phyloP scores from a whole-genome alignment of 1,139 yeast genomes.

The Kazachstania sp. region DNA sequence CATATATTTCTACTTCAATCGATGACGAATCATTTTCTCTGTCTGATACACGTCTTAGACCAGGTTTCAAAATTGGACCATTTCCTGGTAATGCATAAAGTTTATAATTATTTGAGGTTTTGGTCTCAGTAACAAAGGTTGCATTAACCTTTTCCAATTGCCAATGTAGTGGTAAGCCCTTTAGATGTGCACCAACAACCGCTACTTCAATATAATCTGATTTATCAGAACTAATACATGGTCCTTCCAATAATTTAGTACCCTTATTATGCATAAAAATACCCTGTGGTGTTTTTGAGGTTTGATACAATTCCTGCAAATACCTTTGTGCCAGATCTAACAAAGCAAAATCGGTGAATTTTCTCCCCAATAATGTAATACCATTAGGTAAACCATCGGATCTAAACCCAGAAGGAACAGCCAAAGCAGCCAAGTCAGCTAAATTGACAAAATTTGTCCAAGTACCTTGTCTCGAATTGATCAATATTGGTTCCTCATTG shows the following conservation, averaged over 20 bases:
- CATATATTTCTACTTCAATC: conserved; percentile 72
- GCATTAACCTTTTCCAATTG: conserved; percentile 84
- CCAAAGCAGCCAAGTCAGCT: conserved; percentile 86
- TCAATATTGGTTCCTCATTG: conserved; percentile 64
- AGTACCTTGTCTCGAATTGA: conserved; percentile 88
- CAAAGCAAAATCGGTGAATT: conserved; percentile 82
- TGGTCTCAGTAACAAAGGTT: conserved; percentile 53
- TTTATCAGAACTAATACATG: conserved; percentile 31
- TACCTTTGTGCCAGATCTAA: conserved; percentile 72
- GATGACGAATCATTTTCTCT: conserved; percentile 41
- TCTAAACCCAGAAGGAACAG: conserved; percentile 83
- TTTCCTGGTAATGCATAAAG: conserved; percentile 73
- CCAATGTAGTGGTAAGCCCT: conserved; percentile 89
- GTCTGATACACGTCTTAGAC: conserved; percentile 56
- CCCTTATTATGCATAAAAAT: conserved; percentile 21
- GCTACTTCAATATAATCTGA: conserved; percentile 52
- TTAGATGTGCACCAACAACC: conserved; percentile 92
- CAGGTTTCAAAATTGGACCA: conserved; percentile 78
- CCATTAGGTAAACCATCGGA: conserved; percentile 85
- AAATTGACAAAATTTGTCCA: conserved; percentile 94
- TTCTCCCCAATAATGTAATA: conserved; percentile 70
- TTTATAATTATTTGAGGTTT: conserved; percentile 64
- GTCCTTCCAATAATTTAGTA: conserved; percentile 38
- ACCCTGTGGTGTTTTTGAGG: conserved; percentile 43
- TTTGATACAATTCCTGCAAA: conserved; percentile 43